These are phyloP conservation scores for Dictyostelium brefeldianum DNA, from an alignment of 78 protist genomes.

Conservation along the genomic window DNA sequence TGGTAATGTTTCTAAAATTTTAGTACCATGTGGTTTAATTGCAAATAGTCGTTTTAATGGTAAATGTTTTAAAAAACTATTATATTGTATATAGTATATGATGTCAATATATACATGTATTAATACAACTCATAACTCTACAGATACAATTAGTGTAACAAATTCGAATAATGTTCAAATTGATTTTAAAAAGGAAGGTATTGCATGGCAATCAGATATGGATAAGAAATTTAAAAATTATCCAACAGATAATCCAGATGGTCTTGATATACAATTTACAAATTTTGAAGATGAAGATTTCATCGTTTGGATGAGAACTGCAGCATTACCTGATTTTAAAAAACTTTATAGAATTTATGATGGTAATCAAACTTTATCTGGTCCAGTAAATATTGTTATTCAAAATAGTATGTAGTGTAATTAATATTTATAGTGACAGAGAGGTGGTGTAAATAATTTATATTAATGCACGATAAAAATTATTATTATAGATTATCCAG, in stretches of 20 bases:
- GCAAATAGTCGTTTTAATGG: conserved; percentile 94
- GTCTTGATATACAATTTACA: conserved; percentile 26
- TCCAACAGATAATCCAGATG: conserved; percentile 40
- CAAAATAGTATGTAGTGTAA: neutral
- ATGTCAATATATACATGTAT: too few species aligned
- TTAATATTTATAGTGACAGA: too few species aligned
- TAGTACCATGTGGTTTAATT: conserved; percentile 96
- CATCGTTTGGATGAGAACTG: conserved; percentile 98
- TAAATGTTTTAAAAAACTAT: neutral
- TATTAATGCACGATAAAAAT: neutral
- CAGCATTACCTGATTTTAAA: conserved; percentile 95
- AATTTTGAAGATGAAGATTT: conserved; percentile 90
- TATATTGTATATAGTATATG: too few species aligned
- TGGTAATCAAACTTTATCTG: neutral
- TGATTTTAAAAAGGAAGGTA: conserved; percentile 74
- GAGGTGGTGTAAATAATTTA: too few species aligned
- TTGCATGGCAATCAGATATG: conserved; percentile 92
- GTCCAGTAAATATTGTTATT: neutral
- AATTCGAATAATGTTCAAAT: neutral
- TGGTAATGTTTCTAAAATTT: conserved; percentile 9
- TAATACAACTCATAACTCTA: too few species aligned
- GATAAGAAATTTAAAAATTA: conserved; percentile 86
- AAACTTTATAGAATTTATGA: conserved; percentile 89
- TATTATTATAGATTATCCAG: conserved; percentile 46
- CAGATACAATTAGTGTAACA: conserved; percentile 18